These are phyloP conservation scores for Fusarium equiseti DNA, from an alignment of 2,329 filamentous ascomycete genomes.

Conservation along the genomic window DNA sequence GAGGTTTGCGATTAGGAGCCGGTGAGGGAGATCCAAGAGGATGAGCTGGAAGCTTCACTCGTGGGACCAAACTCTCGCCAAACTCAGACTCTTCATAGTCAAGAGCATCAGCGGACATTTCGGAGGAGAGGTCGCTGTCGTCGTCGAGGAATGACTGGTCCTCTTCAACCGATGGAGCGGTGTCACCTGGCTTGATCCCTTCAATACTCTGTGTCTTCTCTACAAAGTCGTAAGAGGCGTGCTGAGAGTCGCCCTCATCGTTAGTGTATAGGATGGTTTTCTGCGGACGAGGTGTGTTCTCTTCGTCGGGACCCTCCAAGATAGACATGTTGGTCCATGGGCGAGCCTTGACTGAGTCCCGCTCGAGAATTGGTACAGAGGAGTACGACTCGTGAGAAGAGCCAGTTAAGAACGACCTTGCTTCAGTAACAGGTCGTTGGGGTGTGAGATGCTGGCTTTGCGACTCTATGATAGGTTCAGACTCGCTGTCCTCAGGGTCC, in stretches of 20 bases:
- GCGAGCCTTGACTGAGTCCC: conserved; percentile 66
- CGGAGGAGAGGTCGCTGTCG: conserved; percentile 71
- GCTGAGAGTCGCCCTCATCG: conserved; percentile 46
- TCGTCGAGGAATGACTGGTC: conserved; percentile 64
- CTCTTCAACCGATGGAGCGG: conserved; percentile 47
- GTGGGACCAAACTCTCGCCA: conserved; percentile 28
- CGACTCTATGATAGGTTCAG: conserved; percentile 37
- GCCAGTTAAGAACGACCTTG: conserved; percentile 65
- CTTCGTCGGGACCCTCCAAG: conserved; percentile 62
- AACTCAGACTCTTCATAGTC: conserved; percentile 58
- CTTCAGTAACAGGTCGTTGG: conserved; percentile 51
- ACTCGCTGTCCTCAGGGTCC: conserved; percentile 38
- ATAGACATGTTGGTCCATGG: conserved; percentile 69
- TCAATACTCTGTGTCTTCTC: conserved; percentile 66
- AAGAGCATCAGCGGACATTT: conserved; percentile 66
- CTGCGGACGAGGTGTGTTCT: conserved; percentile 44
- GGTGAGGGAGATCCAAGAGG: conserved; percentile 51
- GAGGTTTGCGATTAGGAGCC: conserved; percentile 49
- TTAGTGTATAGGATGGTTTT: conserved; percentile 34
- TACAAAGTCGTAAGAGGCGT: conserved; percentile 67
- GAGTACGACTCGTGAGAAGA: conserved; percentile 80
- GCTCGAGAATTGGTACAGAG: conserved; percentile 81
- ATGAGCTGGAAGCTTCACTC: conserved; percentile 51
- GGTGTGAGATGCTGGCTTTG: conserved; percentile 39
- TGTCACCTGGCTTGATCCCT: conserved; percentile 54